Evolutionary conservation across 2,329 filamentous ascomycete genomes (phyloP).

Genomic region (Monilinia fructigena): DNA sequence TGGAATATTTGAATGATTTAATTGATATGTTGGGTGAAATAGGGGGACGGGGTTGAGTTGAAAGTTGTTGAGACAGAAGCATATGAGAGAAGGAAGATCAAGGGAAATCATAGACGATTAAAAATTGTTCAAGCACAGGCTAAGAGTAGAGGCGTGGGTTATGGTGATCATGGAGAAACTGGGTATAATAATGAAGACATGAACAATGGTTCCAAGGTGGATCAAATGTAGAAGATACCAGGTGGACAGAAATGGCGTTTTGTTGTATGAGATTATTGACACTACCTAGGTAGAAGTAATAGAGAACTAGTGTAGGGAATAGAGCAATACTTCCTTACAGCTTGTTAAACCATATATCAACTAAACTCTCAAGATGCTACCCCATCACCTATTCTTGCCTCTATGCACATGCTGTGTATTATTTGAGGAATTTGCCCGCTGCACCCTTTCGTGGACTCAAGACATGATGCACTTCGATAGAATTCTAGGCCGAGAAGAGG

Average conservation of each 20-base stretch:
- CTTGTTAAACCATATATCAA: neutral
- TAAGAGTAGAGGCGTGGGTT: neutral
- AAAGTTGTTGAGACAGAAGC: neutral
- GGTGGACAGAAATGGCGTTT: neutral
- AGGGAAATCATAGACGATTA: neutral
- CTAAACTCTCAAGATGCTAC: no score
- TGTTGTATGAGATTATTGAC: neutral
- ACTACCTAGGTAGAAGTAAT: neutral
- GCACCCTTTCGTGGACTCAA: neutral
- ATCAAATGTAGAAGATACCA: neutral
- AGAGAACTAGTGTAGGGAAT: neutral
- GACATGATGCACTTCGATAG: neutral
- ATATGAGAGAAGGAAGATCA: no score
- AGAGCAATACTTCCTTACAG: neutral
- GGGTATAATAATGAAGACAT: neutral
- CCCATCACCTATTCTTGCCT: neutral
- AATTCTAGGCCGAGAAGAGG: neutral
- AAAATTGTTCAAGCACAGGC: neutral
- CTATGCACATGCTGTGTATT: neutral
- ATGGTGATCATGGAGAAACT: neutral
- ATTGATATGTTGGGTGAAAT: conserved; percentile 31
- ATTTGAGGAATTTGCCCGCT: no score
- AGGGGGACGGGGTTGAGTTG: neutral
- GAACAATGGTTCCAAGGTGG: neutral
- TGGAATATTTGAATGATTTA: conserved; percentile 41